Base-by-base conservation (phyloP, 2,329 filamentous ascomycete genomes). In the Penicillium sp. region DNA sequence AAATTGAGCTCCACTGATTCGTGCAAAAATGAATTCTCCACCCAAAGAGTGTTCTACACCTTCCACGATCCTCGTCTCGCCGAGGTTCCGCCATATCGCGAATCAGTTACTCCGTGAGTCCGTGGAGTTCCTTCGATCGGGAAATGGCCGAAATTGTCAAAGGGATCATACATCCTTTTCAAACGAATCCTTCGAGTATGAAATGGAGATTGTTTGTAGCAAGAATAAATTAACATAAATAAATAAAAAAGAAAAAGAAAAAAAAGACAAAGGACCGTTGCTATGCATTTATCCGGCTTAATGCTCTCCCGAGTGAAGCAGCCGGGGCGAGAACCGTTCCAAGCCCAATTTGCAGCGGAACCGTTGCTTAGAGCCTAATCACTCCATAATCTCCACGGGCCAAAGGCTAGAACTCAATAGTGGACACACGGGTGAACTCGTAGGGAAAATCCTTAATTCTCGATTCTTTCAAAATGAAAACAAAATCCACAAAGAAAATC, bases 1-100 rank as follows among this genome's bases (percentile, higher is more conserved):
- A 51, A 51, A 45, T 23, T 19, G 39, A 10, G 25, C n/a, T 16
- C 39, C 39, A 42, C 39, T 53, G 50, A 53, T 53, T 53, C 39
- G 50, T 26, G 50, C 50, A 45, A 53, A 53, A 53, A 21, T 53
- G 6, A 31, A 33, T 52, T 52, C 26, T 31, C 50, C 50, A 43
- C 35, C 13, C 21, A 21, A 6, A 46, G 26, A n/a, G 16, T 26
- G 21, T 25, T 49, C 19, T 21, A 14, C 14, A 16, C 26, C n/a
- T 48, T 48, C 46, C 46, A 48, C 29, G 46, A 48, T 48, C 46
- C 31, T 37, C 19, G 29, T 35, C 27, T 3, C 14, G 19, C 10
- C 39, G 19, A 19, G 35, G 35, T 39, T 42, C n/a, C 19, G n/a
- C 19, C 4, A 7, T 14, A 42, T 14, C 13, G 11, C 9, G 8